Percentiles rank a stretch among this genome's conserved stretches.
These are phyloP conservation scores for Pestalotiopsis sp. DNA, from an alignment of 2,329 filamentous ascomycete species.

Conservation along the genomic window DNA sequence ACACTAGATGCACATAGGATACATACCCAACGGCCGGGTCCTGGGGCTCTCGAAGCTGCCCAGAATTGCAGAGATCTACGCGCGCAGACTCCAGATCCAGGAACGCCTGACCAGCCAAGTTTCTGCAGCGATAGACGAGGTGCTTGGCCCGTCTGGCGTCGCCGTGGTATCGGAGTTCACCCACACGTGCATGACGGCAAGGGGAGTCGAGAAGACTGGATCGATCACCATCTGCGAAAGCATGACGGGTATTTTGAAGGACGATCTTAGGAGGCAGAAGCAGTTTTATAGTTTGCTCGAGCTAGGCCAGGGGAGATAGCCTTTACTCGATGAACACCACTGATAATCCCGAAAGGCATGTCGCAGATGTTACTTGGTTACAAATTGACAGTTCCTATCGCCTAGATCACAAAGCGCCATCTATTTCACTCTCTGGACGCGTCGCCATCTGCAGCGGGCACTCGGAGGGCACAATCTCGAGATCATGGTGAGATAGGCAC, in stretches of 20 bases:
- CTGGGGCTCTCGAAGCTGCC: slow-evolving; percentile 92
- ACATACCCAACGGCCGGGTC: slow-evolving; percentile 82
- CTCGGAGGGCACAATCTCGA: too few species aligned
- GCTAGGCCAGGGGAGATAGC: background rate
- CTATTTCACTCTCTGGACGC: too few species aligned
- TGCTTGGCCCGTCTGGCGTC: slow-evolving; percentile 86
- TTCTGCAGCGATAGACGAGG: slow-evolving; percentile 85
- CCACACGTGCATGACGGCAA: slow-evolving; percentile 96
- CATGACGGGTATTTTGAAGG: slow-evolving; percentile 87
- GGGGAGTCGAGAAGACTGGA: slow-evolving; percentile 85
- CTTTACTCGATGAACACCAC: too few species aligned
- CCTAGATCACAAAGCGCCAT: too few species aligned
- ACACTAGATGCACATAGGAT: slow-evolving; percentile 89
- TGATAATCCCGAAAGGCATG: too few species aligned
- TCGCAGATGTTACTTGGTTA: too few species aligned
- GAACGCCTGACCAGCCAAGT: slow-evolving; percentile 93
- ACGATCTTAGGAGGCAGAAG: slow-evolving; percentile 86
- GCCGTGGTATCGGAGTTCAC: slow-evolving; percentile 93
- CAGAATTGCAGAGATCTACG: slow-evolving; percentile 93
- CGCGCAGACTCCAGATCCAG: slow-evolving; percentile 86
- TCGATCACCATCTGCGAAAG: slow-evolving; percentile 89
- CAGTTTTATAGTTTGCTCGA: slow-evolving; percentile 82
- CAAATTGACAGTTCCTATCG: too few species aligned
- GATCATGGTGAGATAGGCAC: background rate
- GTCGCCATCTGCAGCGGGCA: too few species aligned